A percentile compares a stretch with the other conserved stretches of the same genome.
These are phyloP conservation scores for Boletus barrowsii DNA, from an alignment of 768 basidiomycete genomes.

Conservation along the genomic window DNA sequence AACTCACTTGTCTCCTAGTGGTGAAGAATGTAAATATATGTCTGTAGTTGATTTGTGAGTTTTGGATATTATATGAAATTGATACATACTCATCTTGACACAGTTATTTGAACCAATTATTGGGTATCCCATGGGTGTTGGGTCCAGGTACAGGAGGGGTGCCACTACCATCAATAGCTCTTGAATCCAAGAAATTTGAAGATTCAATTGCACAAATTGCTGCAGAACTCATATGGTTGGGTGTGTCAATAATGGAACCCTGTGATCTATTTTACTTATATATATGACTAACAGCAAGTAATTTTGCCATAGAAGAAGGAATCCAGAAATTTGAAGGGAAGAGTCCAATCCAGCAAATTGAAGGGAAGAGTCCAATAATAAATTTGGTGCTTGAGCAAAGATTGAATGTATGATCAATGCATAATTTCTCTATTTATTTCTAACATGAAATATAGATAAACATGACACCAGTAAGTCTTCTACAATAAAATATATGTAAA, in stretches of 20 bases:
- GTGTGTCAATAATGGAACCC: background rate
- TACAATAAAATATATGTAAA: background rate
- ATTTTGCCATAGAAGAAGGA: background rate
- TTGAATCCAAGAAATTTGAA: background rate
- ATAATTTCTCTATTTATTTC: background rate
- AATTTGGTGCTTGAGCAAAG: background rate
- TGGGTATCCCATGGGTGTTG: background rate
- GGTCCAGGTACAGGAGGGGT: background rate
- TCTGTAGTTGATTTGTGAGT: background rate
- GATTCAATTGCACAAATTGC: background rate
- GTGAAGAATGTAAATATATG: background rate
- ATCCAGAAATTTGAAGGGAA: background rate
- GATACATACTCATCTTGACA: background rate
- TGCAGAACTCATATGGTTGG: slow-evolving; percentile 7
- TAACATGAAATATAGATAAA: background rate
- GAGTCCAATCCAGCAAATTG: too few species aligned
- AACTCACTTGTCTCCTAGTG: background rate
- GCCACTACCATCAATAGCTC: background rate
- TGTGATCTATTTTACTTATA: too few species aligned
- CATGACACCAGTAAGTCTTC: background rate
- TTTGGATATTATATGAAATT: background rate
- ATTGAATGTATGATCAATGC: background rate
- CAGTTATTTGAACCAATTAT: slow-evolving; percentile 1
- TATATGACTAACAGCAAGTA: background rate
- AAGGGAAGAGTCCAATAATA: background rate